Evolutionary conservation across 306 rosid species (phyloP).

Genomic region (Vigna angularis): DNA sequence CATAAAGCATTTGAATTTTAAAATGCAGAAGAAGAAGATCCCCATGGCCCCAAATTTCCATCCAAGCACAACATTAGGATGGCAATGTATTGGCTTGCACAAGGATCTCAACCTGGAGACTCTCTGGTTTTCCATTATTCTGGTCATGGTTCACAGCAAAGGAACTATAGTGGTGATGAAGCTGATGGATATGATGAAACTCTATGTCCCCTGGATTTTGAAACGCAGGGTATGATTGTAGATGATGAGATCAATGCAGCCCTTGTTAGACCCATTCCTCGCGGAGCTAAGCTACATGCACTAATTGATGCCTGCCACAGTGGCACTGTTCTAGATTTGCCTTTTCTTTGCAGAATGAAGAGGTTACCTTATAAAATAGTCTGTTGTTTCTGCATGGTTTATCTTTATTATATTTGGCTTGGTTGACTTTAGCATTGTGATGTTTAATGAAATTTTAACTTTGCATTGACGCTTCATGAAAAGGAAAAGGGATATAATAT

Average conservation of each 20-base stretch:
- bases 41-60: constrained; percentile 73
- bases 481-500: constrained; percentile 4
- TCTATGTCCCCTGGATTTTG: constrained; percentile 92
- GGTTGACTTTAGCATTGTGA: constrained; percentile 34
- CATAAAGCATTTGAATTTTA: constrained; percentile 21
- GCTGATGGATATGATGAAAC: constrained; percentile 97
- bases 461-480: background rate
- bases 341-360: constrained; percentile 94
- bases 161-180: constrained; percentile 89
- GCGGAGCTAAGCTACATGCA: constrained; percentile 91
- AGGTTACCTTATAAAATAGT: constrained; percentile 62
- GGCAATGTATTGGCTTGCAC: constrained; percentile 97
- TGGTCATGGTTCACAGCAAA: constrained; percentile 97
- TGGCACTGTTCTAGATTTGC: constrained; percentile 96
- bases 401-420: constrained; percentile 15
- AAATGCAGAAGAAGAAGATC: constrained; percentile 97
- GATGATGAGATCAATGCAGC: constrained; percentile 91
- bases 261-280: constrained; percentile 85
- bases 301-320: constrained; percentile 96
- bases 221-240: constrained; percentile 99
- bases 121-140: constrained; percentile 95
- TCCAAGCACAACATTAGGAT: constrained; percentile 80
- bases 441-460: constrained; percentile 13
- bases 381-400: constrained; percentile 30
- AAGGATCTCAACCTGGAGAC: constrained; percentile 96